These are phyloP conservation scores for Dioszegia crocea DNA, from an alignment of 768 basidiomycete species.

Conservation along the genomic window DNA sequence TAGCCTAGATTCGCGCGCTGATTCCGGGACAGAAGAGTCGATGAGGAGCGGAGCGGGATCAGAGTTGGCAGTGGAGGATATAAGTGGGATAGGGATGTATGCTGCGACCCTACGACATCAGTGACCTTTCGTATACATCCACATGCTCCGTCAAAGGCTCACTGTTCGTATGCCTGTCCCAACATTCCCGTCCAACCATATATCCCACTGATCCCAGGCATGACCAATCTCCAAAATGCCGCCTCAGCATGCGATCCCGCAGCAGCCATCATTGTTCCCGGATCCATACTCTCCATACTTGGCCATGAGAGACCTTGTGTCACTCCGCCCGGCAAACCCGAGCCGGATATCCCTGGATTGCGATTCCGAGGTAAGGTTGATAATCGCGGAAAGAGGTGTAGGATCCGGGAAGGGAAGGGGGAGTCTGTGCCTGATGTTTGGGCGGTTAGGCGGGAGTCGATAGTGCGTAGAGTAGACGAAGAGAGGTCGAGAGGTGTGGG, in stretches of 20 bases:
- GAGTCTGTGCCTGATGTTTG: background rate
- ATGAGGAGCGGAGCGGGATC: background rate
- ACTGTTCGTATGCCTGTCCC: conserved; percentile 4
- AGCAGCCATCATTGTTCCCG: background rate
- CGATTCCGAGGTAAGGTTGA: background rate
- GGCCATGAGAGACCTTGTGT: background rate
- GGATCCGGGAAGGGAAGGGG: conserved; percentile 8
- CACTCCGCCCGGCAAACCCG: background rate
- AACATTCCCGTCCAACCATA: conserved; percentile 7
- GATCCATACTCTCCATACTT: background rate
- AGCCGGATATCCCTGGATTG: background rate
- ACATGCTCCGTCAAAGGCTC: background rate
- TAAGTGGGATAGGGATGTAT: background rate
- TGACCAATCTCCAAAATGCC: conserved; percentile 12
- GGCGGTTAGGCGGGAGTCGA: background rate
- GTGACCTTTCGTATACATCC: background rate
- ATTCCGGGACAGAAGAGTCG: background rate
- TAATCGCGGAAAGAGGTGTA: conserved; percentile 6
- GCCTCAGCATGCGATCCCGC: conserved; percentile 1
- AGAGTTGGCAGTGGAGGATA: background rate
- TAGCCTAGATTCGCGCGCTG: background rate
- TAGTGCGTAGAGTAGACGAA: background rate
- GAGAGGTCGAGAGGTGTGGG: background rate
- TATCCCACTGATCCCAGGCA: conserved; percentile 10
- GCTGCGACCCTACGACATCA: background rate